These are phyloP conservation scores for Cercospora brassicicola DNA, from an alignment of 2,329 filamentous ascomycete genomes.

Conservation along the genomic window DNA sequence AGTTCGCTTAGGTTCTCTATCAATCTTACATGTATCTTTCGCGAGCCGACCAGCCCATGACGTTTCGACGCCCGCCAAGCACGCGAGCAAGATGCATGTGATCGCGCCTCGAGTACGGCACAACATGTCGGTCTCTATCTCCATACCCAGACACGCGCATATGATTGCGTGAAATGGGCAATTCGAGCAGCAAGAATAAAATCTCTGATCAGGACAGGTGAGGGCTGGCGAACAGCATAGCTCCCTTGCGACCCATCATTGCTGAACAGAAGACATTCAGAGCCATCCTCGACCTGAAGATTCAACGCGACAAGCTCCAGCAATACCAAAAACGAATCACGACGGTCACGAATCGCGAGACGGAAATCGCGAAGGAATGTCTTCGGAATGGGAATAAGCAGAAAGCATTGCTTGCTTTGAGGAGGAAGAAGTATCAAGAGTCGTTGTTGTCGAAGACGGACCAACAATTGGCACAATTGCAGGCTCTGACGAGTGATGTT, in stretches of 20 bases:
- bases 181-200: constrained; percentile 62
- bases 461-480: constrained; percentile 87
- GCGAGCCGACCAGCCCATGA: background rate
- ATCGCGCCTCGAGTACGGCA: background rate
- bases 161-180: constrained; percentile 56
- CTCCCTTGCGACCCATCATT: constrained; percentile 9
- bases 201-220: constrained; percentile 85
- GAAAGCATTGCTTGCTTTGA: constrained; percentile 80
- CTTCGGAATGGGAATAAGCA: constrained; percentile 76
- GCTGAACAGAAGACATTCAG: constrained; percentile 48
- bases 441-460: constrained; percentile 85
- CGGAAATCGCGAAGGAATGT: constrained; percentile 79
- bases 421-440: constrained; percentile 96
- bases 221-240: constrained; percentile 34
- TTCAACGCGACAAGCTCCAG: constrained; percentile 93
- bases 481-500: constrained; percentile 82
- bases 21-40: constrained; percentile 6
- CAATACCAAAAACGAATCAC: constrained; percentile 92
- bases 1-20: constrained; percentile 3
- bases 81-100: constrained; percentile 8
- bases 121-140: background rate
- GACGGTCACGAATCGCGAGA: constrained; percentile 82
- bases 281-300: constrained; percentile 96
- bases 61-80: constrained; percentile 1
- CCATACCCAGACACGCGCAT: background rate